Evolutionary conservation across 768 basidiomycete genomes (phyloP), one percentile per base, ranked within the genome.

Genomic region (Phlegmacium glaucopus): DNA sequence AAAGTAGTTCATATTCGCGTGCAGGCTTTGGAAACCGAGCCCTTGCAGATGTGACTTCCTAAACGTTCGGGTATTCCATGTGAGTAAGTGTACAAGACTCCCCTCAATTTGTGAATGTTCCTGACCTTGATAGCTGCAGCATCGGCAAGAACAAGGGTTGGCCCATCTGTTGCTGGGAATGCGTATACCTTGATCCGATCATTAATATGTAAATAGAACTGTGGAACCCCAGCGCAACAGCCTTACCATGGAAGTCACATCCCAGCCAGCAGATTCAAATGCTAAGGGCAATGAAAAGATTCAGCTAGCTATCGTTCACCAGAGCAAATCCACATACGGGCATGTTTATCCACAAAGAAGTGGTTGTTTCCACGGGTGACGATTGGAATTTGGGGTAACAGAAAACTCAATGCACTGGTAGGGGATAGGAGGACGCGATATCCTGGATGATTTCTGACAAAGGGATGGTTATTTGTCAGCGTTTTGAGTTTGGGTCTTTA

Each of bases 1-100:
- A 43, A 17, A 85, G 60, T 6, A 50, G 12, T 10, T 40, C 28
- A 28, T 55, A 55, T 17, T 44, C 35, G 9, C 47, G 25, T 4
- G 53, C 47, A 29, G 57, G 51, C 29, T 58, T 55, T 3, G 54
- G 53, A 28, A 55, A 58, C 8, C 51, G 40, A 9, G 45, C 26
- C 32, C 57, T 39, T 13, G 51, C 40, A 17, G 48, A 50, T 6
- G 47, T 53, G 9, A 58, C 37, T 37, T 58, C 57, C 56, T 58
- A 22, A 22, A 5, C 22, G 16, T 15, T 32, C 15, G 44, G 29
- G 16, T 4, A 18, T 42, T 30, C 25, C 7, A 39, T n/a, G 17
- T 18, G 27, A n/a, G 10, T 34, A n/a, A 34, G 11, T 32, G n/a
- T n/a, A n/a, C 22, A 22, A 22, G 5, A 22, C 22, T 22, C 22